These are phyloP conservation scores for Orbilia javanica DNA, from an alignment of 2,329 filamentous ascomycete genomes.

Conservation along the genomic window DNA sequence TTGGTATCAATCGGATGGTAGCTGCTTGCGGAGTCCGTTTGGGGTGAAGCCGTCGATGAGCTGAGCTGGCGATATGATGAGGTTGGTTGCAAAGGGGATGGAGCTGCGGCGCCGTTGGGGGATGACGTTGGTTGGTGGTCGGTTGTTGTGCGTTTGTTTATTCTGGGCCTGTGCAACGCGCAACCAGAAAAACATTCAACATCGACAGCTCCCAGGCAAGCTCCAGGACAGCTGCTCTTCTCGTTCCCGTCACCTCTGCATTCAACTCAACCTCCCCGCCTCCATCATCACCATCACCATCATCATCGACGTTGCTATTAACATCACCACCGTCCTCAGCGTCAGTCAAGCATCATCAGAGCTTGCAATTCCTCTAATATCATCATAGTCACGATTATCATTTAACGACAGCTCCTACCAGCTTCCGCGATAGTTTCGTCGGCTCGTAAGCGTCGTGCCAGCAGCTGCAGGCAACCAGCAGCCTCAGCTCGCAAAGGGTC, in stretches of 20 bases:
- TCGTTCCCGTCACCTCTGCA: background rate
- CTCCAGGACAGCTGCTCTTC: constrained; percentile 2
- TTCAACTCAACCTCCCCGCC: background rate
- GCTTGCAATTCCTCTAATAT: background rate
- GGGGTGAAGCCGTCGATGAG: background rate
- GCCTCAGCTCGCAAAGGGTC: background rate
- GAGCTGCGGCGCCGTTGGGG: background rate
- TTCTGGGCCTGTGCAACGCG: constrained; percentile 34
- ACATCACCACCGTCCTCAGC: background rate
- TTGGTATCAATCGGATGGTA: background rate
- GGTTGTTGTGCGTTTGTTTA: constrained; percentile 53
- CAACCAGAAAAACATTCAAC: constrained; percentile 4
- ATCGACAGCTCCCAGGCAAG: constrained; percentile 40
- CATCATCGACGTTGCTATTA: background rate
- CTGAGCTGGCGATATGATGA: background rate
- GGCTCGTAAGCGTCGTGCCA: constrained; percentile 34
- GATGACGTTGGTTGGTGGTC: constrained; percentile 44
- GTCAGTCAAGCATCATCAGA: background rate
- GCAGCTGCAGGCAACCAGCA: constrained; percentile 11
- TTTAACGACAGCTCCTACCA: constrained; percentile 11
- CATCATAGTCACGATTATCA: background rate
- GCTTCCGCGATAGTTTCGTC: constrained; percentile 48
- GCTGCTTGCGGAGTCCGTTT: background rate
- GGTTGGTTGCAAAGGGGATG: background rate
- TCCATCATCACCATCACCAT: background rate